Evolutionary conservation across 495 filamentous ascomycete genomes (phyloP).

Genomic region (Xylaria nigripes): DNA sequence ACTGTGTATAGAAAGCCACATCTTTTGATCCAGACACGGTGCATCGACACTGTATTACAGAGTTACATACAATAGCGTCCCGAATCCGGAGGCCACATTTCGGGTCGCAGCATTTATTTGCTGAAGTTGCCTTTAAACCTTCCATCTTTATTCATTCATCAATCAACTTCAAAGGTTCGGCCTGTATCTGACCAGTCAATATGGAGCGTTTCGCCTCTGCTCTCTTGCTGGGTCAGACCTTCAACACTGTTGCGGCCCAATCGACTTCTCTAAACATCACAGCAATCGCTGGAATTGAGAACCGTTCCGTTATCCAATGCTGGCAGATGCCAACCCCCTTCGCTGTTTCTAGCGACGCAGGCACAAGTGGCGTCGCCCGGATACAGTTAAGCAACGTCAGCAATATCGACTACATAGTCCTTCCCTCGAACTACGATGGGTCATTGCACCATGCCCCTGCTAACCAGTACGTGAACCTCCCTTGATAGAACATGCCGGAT

Average conservation of each 20-base stretch:
- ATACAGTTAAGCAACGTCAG: constrained; percentile 28
- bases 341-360: constrained; percentile 29
- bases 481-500: background rate
- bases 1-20: too few species aligned
- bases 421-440: constrained; percentile 40
- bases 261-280: constrained; percentile 17
- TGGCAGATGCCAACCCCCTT: constrained; percentile 42
- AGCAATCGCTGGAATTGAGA: constrained; percentile 14
- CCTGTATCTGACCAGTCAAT: too few species aligned
- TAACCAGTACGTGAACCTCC: background rate
- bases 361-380: constrained; percentile 31
- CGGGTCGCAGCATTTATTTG: too few species aligned
- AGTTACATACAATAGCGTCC: too few species aligned
- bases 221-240: background rate
- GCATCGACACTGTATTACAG: too few species aligned
- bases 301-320: constrained; percentile 43
- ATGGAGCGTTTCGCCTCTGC: background rate
- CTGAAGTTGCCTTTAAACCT: too few species aligned
- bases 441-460: constrained; percentile 16
- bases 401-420: constrained; percentile 32
- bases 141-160: too few species aligned
- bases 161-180: too few species aligned
- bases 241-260: background rate
- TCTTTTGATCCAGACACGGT: too few species aligned
- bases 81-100: too few species aligned